Evolutionary conservation across 768 basidiomycete genomes (phyloP).

Genomic region (Tylopilus rubrobrunneus): DNA sequence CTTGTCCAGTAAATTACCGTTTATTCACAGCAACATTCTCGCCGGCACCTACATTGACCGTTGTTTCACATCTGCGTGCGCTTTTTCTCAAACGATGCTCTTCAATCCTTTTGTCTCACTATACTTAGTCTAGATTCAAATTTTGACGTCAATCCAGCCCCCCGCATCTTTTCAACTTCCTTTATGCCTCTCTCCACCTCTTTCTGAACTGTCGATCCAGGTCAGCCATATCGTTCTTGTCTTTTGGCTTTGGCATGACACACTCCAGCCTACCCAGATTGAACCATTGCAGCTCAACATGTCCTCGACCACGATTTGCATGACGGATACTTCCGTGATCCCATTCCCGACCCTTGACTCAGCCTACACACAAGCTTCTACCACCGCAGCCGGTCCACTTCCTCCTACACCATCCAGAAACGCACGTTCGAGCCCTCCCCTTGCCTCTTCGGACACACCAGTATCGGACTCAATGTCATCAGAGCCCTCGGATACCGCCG

Average conservation of each 20-base stretch:
- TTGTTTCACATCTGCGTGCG: conserved; percentile 6
- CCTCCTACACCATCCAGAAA: conserved; percentile 61
- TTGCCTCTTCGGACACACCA: conserved; percentile 14
- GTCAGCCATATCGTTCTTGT: not conserved
- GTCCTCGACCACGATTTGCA: conserved; percentile 23
- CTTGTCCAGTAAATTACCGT: conserved; percentile 17
- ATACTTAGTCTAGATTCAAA: conserved; percentile 12
- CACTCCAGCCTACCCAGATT: conserved; percentile 1
- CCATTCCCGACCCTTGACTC: conserved; percentile 25
- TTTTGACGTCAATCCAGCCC: conserved; percentile 7
- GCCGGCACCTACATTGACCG: conserved; percentile 2
- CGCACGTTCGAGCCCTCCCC: conserved; percentile 9
- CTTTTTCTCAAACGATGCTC: conserved; percentile 3
- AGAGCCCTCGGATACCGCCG: conserved; percentile 3
- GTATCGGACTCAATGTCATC: conserved; percentile 7
- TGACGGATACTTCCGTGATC: conserved; percentile 24
- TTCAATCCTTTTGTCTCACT: conserved; percentile 8
- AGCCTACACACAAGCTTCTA: conserved; percentile 37
- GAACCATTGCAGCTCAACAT: conserved; percentile 6
- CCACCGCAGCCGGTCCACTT: conserved; percentile 54
- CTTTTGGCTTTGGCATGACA: too few species aligned
- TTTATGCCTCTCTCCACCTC: conserved; percentile 17
- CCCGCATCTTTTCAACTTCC: conserved; percentile 3
- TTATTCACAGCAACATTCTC: conserved; percentile 5
- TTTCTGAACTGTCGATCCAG: conserved; percentile 12